phyloP scores from a whole-genome alignment of 2,329 filamentous ascomycete genomes.

The Colletotrichum sublineola region DNA sequence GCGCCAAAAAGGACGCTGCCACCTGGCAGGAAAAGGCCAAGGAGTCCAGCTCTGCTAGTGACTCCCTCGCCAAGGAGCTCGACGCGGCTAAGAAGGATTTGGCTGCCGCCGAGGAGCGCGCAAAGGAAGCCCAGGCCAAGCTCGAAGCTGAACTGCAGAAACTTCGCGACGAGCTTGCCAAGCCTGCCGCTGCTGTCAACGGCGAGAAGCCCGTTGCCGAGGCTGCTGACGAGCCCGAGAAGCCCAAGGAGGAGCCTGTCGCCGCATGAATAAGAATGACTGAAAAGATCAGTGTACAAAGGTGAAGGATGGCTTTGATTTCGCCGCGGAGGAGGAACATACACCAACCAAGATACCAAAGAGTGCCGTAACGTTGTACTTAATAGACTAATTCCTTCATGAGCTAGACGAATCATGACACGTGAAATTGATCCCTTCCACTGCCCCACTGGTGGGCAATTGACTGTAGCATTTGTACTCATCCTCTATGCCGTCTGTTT shows the following conservation, averaged over 20 bases:
- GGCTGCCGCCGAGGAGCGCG: constrained; percentile 42
- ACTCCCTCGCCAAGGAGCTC: constrained; percentile 40
- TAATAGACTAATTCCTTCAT: constrained; percentile 34
- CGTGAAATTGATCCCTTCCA: not conserved
- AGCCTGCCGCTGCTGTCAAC: constrained; percentile 54
- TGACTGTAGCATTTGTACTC: not conserved
- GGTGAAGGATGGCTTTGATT: constrained; percentile 8
- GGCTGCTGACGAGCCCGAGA: constrained; percentile 26
- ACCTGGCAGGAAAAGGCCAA: constrained; percentile 35
- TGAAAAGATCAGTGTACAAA: constrained; percentile 30
- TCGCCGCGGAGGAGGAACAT: not conserved
- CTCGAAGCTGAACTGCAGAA: constrained; percentile 46
- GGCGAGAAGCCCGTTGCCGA: constrained; percentile 54
- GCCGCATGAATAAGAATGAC: constrained; percentile 14
- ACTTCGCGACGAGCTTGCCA: constrained; percentile 49
- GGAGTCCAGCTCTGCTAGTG: constrained; percentile 20
- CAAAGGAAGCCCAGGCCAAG: constrained; percentile 39
- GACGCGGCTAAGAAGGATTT: constrained; percentile 46
- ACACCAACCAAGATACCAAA: constrained; percentile 26
- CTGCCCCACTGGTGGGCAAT: not conserved
- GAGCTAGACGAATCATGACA: constrained; percentile 33
- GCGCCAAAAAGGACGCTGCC: constrained; percentile 34
- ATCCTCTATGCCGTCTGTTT: not conserved
- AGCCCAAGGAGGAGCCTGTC: constrained; percentile 43
- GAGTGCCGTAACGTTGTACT: constrained; percentile 25